A percentile compares a stretch with the other conserved stretches of the same genome.
These are phyloP conservation scores for Physocladia obscura DNA, from an alignment of 192 early-diverging fungal genomes.

Conservation along the genomic window DNA sequence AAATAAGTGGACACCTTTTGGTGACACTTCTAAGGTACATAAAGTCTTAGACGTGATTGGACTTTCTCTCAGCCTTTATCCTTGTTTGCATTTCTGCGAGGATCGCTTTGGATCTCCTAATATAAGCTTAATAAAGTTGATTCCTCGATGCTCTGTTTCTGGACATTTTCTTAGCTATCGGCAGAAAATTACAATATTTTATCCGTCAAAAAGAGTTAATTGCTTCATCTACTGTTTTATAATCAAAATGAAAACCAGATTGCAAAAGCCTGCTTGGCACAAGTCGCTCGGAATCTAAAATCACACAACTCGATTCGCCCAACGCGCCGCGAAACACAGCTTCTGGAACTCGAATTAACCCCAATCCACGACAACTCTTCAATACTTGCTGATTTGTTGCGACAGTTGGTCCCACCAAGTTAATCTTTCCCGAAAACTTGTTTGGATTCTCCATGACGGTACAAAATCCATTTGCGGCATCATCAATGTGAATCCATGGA, in stretches of 20 bases:
- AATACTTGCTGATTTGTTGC: neutral
- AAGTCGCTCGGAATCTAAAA: neutral
- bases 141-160: constrained; percentile 78
- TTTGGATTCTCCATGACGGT: neutral
- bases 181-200: constrained; percentile 82
- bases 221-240: neutral
- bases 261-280: neutral
- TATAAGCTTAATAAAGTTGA: constrained; percentile 81
- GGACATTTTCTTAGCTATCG: constrained; percentile 73
- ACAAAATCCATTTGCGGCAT: neutral
- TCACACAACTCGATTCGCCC: neutral
- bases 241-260: neutral
- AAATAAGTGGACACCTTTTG: constrained; percentile 87
- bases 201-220: too few species aligned
- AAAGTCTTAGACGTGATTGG: too few species aligned
- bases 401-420: neutral
- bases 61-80: too few species aligned
- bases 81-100: too few species aligned
- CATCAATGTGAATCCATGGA: neutral
- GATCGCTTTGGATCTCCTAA: constrained; percentile 86
- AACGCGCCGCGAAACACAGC: neutral
- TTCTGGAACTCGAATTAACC: neutral
- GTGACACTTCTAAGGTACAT: constrained; percentile 86
- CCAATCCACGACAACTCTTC: neutral
- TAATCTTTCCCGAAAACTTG: neutral